Evolutionary conservation across 371 early-diverging fungal species (phyloP), one percentile per base, ranked within the genome.

Genomic region (Mucor lusitanicus): DNA sequence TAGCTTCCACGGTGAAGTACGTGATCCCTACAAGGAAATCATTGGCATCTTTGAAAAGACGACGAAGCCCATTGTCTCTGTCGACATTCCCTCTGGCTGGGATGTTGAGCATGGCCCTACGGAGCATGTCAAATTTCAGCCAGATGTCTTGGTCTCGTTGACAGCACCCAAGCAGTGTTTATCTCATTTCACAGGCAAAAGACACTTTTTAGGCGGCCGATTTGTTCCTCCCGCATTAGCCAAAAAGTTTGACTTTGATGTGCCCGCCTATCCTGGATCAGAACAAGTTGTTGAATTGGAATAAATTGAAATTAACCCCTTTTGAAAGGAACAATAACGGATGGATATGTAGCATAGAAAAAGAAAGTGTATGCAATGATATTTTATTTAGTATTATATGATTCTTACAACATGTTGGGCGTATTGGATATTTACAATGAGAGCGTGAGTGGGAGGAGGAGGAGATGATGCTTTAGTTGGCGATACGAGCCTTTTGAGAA

Each of bases 61-160:
- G 0, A 72, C 68, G 15, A 77, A 82, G 13, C 92, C 91, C 0
- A 85, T 92, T 58, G 89, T 88, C 0, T 85, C 93, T 19, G 93
- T 97, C 35, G 98, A 98, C 72, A 91, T 98, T 68, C 98, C 98
- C 5, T 94, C 94, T 15, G 96, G 95, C 0, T 98, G 97, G 97
- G 88, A 95, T 70, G 95, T 98, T 1, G 95, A 94, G 57, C 59
- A 84, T 53, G 96, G 96, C 66, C 88, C 71, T 4, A 72, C 74
- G 0, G 61, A 74, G 17, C 58, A 69, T 27, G 74, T 66, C 4
- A 85, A 87, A 0, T 86, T 92, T 55, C 80, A 86, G 25, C 96
- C 96, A 1, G 85, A 85, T 23, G 89, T 93, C 73, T 82, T 98
- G 17, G 84, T 98, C 4, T 97, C 97, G 3, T 80, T 98, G 63